Evolutionary conservation across 2,329 filamentous ascomycete species (phyloP), one percentile per base, ranked within the genome.

Genomic region (Monosporascus sp.): DNA sequence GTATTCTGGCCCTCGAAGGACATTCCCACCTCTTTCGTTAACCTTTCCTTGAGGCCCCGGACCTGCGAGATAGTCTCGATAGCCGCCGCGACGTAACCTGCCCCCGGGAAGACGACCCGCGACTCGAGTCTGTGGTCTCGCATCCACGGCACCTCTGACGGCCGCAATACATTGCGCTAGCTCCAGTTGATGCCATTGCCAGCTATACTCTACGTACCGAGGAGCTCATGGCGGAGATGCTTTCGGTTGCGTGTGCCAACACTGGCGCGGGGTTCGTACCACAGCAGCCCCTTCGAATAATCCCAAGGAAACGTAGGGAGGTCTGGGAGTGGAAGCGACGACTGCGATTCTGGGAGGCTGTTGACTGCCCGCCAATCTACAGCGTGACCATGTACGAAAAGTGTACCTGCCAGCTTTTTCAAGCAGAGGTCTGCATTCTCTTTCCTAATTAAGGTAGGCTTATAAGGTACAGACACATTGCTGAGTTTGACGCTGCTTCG

Each of bases 401-500:
- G 47, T 1, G 7, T 18, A 1, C 57, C 56, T 2, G 54, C 56
- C 1, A 60, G 36, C 1, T 8, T 44, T 25, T 54, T 55, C 1
- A 61, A 47, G 2, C 39, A 31, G 2, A 51, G 4, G 22, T 49
- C 5, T 2, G 51, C 37, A 27, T 53, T 39, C 22, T 55, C 20
- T 14, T 51, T 48, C 15, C 51, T 48, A 14, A 50, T 9, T 1
- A 55, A 50, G 1, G 53, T 51, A 3, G 47, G 18, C 1, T 36
- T 25, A 17, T 57, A 55, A 0, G 36, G 50, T 0, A 54, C 8
- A 15, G 2, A 6, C 1, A n/a, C 6, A 50, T 51, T 1, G 14
- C 20, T 4, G 14, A 22, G 3, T 17, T 39, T 3, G 8, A 54
- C 22, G 6, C 17, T 62, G 58, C 24, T 66, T 49, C 22, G 62